phyloP scores from a whole-genome alignment of 352 stramenopile species.

The Phytophthora fragariae region DNA sequence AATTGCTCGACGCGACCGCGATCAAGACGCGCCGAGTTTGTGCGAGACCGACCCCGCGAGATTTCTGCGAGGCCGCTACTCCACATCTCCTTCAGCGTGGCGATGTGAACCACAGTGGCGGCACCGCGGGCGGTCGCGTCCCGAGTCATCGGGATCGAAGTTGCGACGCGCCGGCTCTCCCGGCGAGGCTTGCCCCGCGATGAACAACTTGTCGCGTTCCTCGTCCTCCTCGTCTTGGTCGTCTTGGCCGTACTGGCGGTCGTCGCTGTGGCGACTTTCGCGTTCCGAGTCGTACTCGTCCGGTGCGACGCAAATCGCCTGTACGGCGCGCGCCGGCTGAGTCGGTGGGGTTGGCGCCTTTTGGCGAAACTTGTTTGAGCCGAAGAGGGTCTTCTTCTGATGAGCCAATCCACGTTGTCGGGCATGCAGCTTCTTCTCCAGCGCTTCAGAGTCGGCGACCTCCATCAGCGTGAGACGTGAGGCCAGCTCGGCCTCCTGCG shows the following conservation, averaged over 20 bases:
- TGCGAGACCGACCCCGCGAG: too few relatives aligned
- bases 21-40: too few relatives aligned
- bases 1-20: too few relatives aligned
- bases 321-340: background rate
- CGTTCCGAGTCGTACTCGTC: slow-evolving; percentile 1
- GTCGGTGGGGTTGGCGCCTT: background rate
- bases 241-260: slow-evolving; percentile 3
- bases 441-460: background rate
- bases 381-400: slow-evolving; percentile 11
- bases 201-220: slow-evolving; percentile 2
- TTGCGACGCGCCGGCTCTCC: background rate
- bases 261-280: background rate
- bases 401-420: slow-evolving; percentile 1
- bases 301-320: background rate
- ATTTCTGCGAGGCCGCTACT: too few relatives aligned
- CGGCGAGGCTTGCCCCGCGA: background rate
- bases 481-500: too few relatives aligned
- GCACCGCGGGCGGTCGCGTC: slow-evolving; percentile 6
- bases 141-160: background rate
- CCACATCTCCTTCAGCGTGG: background rate
- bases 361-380: slow-evolving; percentile 10
- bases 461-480: background rate
- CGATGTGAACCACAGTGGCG: slow-evolving; percentile 6
- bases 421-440: slow-evolving; percentile 9
- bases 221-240: slow-evolving; percentile 14